These are phyloP conservation scores for Pseudonectria foliicola DNA, from an alignment of 2,329 filamentous ascomycete genomes.

Conservation along the genomic window DNA sequence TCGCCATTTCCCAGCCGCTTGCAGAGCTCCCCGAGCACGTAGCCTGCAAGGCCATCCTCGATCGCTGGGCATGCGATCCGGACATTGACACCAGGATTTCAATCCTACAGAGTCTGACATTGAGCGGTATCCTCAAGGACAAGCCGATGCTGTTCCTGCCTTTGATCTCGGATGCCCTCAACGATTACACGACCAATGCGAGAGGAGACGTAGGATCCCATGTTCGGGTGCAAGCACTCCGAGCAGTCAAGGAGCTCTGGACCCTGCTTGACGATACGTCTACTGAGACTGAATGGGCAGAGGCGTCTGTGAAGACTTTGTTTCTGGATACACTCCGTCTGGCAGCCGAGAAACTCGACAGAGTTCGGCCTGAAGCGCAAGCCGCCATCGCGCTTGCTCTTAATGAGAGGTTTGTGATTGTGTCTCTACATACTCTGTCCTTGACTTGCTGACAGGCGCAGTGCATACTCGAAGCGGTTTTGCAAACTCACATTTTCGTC, in stretches of 20 bases:
- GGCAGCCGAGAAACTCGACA: slow-evolving; percentile 83
- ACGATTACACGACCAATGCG: slow-evolving; percentile 87
- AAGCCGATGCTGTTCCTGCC: slow-evolving; percentile 35
- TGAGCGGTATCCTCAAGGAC: slow-evolving; percentile 37
- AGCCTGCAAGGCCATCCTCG: slow-evolving; percentile 38
- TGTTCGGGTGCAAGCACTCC: slow-evolving; percentile 72
- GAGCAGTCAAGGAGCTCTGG: slow-evolving; percentile 63
- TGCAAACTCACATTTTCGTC: slow-evolving; percentile 47
- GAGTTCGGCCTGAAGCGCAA: slow-evolving; percentile 65
- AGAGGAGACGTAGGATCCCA: slow-evolving; percentile 86
- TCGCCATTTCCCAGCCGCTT: slow-evolving; percentile 44
- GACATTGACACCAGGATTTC: slow-evolving; percentile 47
- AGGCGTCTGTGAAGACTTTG: slow-evolving; percentile 31
- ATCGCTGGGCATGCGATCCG: slow-evolving; percentile 45
- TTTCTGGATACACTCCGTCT: slow-evolving; percentile 56
- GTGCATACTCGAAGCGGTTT: slow-evolving; percentile 31
- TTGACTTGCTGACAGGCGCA: slow-evolving; percentile 12
- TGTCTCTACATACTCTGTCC: not conserved
- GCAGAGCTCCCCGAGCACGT: slow-evolving; percentile 19
- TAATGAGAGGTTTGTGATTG: slow-evolving; percentile 35
- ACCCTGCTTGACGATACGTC: slow-evolving; percentile 21
- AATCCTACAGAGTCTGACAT: slow-evolving; percentile 47
- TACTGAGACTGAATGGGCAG: slow-evolving; percentile 11
- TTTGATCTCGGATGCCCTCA: slow-evolving; percentile 53
- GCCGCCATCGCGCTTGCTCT: slow-evolving; percentile 41